Conservation (phyloP, 169 alveolate species). For the Eimeria maxima region DNA sequence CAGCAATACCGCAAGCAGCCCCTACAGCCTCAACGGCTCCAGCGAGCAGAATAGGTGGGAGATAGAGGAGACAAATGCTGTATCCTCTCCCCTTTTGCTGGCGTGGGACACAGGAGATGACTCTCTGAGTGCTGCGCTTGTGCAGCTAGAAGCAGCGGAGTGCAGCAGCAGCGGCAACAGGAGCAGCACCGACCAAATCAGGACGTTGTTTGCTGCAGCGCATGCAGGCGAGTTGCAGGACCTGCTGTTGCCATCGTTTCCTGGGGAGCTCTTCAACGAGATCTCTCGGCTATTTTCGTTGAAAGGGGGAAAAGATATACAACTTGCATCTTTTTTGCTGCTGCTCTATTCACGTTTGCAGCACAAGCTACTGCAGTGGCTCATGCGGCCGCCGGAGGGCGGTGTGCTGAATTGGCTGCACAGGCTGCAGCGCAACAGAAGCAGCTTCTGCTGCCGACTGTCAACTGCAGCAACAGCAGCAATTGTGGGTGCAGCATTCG, state of each 20-base stretch:
- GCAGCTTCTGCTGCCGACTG: conserved; percentile 28
- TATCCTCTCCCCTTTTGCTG: background rate
- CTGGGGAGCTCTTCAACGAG: conserved; percentile 53
- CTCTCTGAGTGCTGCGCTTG: conserved; percentile 15
- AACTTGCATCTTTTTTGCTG: conserved; percentile 5
- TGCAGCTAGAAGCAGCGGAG: conserved; percentile 44
- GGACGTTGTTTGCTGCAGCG: conserved; percentile 26
- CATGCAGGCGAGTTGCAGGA: conserved; percentile 44
- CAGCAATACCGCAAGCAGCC: background rate
- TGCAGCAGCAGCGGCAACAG: conserved; percentile 19
- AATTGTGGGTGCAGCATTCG: conserved; percentile 11
- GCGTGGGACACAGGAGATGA: conserved; percentile 11
- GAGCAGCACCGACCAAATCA: background rate
- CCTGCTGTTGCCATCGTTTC: conserved; percentile 59
- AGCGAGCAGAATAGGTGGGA: conserved; percentile 46
- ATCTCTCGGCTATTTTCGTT: conserved; percentile 64
- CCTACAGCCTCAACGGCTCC: background rate
- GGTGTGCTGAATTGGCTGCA: conserved; percentile 19
- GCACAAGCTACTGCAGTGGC: conserved; percentile 67
- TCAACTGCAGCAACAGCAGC: conserved; percentile 27
- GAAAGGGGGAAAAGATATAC: background rate
- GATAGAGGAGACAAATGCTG: background rate
- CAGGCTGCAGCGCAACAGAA: conserved; percentile 13
- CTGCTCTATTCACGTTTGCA: conserved; percentile 37
- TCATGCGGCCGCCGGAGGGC: conserved; percentile 27